phyloP scores from a whole-genome alignment of 2,329 filamentous ascomycete genomes.

The Dendryphion nanum region DNA sequence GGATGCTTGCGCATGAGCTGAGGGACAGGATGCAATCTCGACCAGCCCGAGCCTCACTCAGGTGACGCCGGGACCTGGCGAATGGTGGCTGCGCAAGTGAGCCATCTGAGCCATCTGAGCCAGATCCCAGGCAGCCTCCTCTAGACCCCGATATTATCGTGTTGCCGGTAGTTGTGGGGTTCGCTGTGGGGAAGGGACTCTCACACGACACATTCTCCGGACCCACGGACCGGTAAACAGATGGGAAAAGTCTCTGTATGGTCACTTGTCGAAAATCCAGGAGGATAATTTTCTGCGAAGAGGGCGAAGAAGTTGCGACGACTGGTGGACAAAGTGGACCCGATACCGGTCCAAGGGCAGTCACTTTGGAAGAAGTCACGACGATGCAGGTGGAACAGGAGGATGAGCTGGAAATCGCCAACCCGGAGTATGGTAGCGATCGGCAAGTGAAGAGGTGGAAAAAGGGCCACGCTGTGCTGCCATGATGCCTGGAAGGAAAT shows the following conservation, averaged over 20 bases:
- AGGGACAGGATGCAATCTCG: conserved; percentile 1
- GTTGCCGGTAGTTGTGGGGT: conserved; percentile 23
- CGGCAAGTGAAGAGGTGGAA: conserved; percentile 8
- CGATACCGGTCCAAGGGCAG: conserved; percentile 3
- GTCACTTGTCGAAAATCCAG: conserved; percentile 12
- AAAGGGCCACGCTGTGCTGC: conserved; percentile 21
- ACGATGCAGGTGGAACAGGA: conserved; percentile 4
- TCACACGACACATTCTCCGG: conserved; percentile 19
- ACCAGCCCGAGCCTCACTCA: background rate
- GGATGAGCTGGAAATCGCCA: conserved; percentile 3
- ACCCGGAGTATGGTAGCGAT: conserved; percentile 14
- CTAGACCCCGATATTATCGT: conserved; percentile 10
- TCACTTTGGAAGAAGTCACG: conserved; percentile 4
- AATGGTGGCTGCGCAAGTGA: background rate
- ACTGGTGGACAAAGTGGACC: background rate
- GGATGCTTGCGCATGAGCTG: background rate
- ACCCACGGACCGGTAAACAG: conserved; percentile 24
- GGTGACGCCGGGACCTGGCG: background rate
- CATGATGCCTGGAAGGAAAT: conserved; percentile 17
- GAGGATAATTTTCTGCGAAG: too few species aligned
- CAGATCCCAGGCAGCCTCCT: background rate
- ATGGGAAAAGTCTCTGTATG: conserved; percentile 7
- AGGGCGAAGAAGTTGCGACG: background rate
- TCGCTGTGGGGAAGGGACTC: conserved; percentile 14
- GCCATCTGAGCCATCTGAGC: too few species aligned